Conservation (phyloP, 345 rosid genomes). For the Turritis glabra region DNA sequence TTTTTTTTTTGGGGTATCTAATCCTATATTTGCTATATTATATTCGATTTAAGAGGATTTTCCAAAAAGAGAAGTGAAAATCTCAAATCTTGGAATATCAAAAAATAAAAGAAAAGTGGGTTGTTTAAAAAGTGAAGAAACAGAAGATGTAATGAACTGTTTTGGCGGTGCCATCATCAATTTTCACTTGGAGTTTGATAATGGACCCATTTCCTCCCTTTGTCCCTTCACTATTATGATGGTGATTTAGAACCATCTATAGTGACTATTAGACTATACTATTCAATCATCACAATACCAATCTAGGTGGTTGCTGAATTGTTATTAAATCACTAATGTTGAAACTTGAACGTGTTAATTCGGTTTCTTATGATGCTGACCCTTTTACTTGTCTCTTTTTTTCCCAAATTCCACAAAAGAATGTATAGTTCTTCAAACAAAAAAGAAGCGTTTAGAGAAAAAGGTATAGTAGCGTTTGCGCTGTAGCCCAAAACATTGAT, state of each 20-base stretch:
- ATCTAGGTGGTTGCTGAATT: neutral
- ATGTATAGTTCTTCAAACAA: too few relatives aligned
- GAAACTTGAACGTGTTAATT: neutral
- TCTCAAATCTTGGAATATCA: neutral
- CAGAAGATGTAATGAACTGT: neutral
- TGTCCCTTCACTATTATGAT: neutral
- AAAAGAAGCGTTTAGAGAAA: too few relatives aligned
- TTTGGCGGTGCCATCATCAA: conserved; percentile 27
- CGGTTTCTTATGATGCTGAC: neutral
- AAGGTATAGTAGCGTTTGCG: too few relatives aligned
- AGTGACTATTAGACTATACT: neutral
- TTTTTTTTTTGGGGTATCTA: too few relatives aligned
- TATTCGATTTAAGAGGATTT: neutral
- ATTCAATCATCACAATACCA: neutral
- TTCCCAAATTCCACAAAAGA: too few relatives aligned
- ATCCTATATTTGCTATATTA: too few relatives aligned
- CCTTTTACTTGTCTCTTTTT: neutral
- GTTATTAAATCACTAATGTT: neutral
- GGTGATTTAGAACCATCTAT: neutral
- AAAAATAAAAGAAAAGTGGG: neutral
- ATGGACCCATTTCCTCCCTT: neutral
- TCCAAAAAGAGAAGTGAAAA: neutral
- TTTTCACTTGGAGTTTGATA: conserved; percentile 4
- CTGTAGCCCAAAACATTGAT: too few relatives aligned
- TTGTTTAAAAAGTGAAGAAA: neutral